Conservation (phyloP, 1,284 basidiomycete species). For the Limonomyces culmigenus region DNA sequence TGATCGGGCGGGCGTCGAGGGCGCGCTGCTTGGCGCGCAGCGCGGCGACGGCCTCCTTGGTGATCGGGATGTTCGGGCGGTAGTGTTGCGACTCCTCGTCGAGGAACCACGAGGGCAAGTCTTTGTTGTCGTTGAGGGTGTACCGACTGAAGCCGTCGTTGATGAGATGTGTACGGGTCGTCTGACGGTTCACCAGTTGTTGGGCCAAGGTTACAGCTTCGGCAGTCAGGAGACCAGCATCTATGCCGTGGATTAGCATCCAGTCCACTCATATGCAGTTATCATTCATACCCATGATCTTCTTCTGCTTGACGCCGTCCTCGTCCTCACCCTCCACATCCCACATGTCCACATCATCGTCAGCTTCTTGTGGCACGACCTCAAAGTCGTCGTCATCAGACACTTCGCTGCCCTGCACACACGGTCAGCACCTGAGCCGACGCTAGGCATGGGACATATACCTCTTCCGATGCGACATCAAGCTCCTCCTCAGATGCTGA, state of each 20-base stretch:
- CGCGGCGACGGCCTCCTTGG: slow-evolving; percentile 85
- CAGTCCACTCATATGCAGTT: slow-evolving; percentile 3
- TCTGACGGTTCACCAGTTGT: slow-evolving; percentile 82
- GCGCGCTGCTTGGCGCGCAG: slow-evolving; percentile 86
- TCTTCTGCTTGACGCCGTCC: slow-evolving; percentile 55
- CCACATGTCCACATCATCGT: slow-evolving; percentile 61
- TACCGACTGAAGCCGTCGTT: slow-evolving; percentile 95
- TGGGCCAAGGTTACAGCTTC: slow-evolving; percentile 91
- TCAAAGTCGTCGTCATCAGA: slow-evolving; percentile 54
- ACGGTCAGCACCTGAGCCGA: too few relatives aligned
- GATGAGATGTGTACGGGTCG: slow-evolving; percentile 77
- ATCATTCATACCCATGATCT: slow-evolving; percentile 47
- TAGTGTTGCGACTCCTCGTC: slow-evolving; percentile 93
- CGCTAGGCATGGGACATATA: too few relatives aligned
- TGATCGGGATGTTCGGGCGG: slow-evolving; percentile 89
- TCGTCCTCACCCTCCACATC: slow-evolving; percentile 67
- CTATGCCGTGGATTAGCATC: slow-evolving; percentile 22
- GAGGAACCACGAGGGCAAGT: slow-evolving; percentile 89
- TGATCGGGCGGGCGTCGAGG: slow-evolving; percentile 93
- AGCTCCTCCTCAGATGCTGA: too few relatives aligned
- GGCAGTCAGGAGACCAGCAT: slow-evolving; percentile 73
- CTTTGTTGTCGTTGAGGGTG: slow-evolving; percentile 83
- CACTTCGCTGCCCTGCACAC: too few relatives aligned
- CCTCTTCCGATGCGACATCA: too few relatives aligned
- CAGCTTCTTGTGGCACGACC: slow-evolving; percentile 48